These are phyloP conservation scores for Senecio squalidus DNA, from an alignment of 140 eudicot genomes.

Conservation along the genomic window DNA sequence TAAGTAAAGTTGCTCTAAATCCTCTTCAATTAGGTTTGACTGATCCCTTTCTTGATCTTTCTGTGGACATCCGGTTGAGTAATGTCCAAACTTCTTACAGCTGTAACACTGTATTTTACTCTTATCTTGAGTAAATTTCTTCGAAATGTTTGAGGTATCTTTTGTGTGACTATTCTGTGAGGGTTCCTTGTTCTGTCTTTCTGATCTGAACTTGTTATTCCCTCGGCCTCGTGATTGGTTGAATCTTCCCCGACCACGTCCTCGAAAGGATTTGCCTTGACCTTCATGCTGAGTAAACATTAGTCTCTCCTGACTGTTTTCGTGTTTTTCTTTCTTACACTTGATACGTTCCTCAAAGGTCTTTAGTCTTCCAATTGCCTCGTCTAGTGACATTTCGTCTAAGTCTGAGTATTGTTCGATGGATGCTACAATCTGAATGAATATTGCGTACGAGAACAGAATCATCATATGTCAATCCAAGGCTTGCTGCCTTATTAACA, in stretches of 20 bases:
- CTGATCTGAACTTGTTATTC: not conserved
- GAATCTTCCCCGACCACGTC: not conserved
- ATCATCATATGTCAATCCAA: not conserved
- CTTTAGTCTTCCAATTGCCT: not conserved
- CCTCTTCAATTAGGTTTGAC: not conserved
- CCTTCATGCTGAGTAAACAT: not conserved
- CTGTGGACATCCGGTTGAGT: not conserved
- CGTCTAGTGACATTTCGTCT: not conserved
- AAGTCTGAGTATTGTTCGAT: not conserved
- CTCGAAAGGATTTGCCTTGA: not conserved
- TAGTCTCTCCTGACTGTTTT: not conserved
- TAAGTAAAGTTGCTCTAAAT: not conserved
- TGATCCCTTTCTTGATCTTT: not conserved
- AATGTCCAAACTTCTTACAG: not conserved
- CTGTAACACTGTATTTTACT: not conserved
- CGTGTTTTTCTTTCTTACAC: not conserved
- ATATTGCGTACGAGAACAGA: not conserved
- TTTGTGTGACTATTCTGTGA: not conserved
- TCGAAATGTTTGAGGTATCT: not conserved
- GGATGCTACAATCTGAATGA: not conserved
- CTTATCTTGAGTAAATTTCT: not conserved
- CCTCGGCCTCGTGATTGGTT: constrained; percentile 2
- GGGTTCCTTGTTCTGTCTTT: not conserved
- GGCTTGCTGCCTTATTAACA: not conserved
- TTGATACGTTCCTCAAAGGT: not conserved